Conservation (phyloP, 225 moss, liverwort and hornwort genomes). For the Marchantia polymorpha region DNA sequence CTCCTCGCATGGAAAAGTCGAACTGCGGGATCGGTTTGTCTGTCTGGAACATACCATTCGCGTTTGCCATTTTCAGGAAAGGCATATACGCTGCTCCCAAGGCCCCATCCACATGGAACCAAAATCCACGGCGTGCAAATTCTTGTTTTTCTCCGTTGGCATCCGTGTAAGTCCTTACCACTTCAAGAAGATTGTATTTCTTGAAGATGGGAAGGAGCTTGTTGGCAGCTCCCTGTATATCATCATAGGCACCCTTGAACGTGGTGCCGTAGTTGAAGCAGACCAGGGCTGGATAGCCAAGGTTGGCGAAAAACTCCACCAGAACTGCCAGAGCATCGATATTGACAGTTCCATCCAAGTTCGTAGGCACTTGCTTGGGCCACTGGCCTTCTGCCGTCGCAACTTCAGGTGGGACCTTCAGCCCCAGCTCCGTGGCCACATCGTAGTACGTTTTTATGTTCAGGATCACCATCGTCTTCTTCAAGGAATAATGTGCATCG, state of each 20-base stretch:
- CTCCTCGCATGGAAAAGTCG: constrained; percentile 2
- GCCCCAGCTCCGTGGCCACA: not conserved
- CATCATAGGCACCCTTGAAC: constrained; percentile 8
- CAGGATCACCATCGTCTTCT: constrained; percentile 25
- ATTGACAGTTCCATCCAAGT: constrained; percentile 6
- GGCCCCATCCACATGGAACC: constrained; percentile 32
- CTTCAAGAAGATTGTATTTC: not conserved
- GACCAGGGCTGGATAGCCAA: not conserved
- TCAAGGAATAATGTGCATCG: constrained; percentile 16
- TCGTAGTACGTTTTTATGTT: constrained; percentile 18
- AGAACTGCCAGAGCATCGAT: constrained; percentile 7
- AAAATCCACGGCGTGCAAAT: constrained; percentile 15
- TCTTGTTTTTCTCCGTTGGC: not conserved
- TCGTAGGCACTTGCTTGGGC: constrained; percentile 21
- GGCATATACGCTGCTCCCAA: constrained; percentile 38
- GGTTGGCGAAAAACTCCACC: constrained; percentile 1
- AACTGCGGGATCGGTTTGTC: not conserved
- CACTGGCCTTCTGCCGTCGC: not conserved
- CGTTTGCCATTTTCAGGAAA: constrained; percentile 15
- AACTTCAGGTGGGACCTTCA: not conserved
- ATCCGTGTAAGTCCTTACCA: not conserved
- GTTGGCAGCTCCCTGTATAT: not conserved
- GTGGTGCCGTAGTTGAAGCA: constrained; percentile 14
- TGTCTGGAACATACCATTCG: not conserved
- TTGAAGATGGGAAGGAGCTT: not conserved